Conservation (phyloP, 75 land plant species). For the Ceratopteris richardii region DNA sequence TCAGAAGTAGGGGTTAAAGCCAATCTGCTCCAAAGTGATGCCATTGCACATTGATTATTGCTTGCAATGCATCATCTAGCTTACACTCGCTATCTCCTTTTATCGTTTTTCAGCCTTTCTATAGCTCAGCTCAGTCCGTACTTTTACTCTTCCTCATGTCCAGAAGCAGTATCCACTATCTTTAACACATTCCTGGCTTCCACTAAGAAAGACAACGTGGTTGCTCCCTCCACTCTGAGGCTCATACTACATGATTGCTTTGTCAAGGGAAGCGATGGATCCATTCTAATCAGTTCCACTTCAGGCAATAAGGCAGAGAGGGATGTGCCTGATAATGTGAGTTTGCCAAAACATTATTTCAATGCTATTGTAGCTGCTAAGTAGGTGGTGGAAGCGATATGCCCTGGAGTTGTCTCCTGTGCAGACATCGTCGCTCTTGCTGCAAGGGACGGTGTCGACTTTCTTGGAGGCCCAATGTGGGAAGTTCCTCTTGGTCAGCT, state of each 20-base stretch:
- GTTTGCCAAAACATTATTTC: conserved; percentile 25
- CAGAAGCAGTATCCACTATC: conserved; percentile 41
- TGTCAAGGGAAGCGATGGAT: conserved; percentile 42
- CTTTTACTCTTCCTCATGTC: conserved; percentile 40
- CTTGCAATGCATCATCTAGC: too few species aligned
- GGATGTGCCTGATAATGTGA: conserved; percentile 16
- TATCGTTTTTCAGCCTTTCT: too few species aligned
- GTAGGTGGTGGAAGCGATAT: conserved; percentile 21
- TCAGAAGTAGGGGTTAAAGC: too few species aligned
- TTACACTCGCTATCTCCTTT: too few species aligned
- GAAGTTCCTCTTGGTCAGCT: too few species aligned
- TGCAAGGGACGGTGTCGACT: conserved; percentile 10
- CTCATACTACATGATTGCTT: conserved; percentile 73
- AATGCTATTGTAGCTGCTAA: conserved; percentile 37
- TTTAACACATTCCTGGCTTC: conserved; percentile 10
- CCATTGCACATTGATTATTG: too few species aligned
- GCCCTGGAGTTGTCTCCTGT: conserved; percentile 24
- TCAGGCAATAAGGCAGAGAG: conserved; percentile 19
- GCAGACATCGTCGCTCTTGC: conserved; percentile 31
- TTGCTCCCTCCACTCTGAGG: conserved; percentile 53
- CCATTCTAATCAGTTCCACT: conserved; percentile 15
- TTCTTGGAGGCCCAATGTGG: too few species aligned
- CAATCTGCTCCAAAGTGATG: too few species aligned
- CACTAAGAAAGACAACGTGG: conserved; percentile 13
- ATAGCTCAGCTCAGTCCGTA: conserved; percentile 21